A percentile compares a stretch with the other conserved stretches of the same genome.
phyloP scores from a whole-genome alignment of 495 filamentous ascomycete species.

The Aspergillus bertholletiae region DNA sequence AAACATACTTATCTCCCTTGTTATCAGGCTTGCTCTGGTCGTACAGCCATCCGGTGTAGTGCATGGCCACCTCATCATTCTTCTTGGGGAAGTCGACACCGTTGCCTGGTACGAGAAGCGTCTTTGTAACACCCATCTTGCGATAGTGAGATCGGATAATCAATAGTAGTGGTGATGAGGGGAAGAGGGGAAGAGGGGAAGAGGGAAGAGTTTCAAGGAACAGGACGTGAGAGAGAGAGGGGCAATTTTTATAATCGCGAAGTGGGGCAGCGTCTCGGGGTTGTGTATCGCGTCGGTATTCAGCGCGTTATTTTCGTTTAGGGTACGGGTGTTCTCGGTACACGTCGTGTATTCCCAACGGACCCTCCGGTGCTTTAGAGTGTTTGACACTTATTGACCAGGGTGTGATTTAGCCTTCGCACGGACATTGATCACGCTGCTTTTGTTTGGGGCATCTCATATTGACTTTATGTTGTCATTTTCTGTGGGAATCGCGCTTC shows the following conservation, averaged over 20 bases:
- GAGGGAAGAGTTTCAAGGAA: neutral
- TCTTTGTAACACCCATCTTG: constrained; percentile 56
- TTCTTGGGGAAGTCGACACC: constrained; percentile 50
- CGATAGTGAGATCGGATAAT: neutral
- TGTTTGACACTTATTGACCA: no score
- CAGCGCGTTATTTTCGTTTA: no score
- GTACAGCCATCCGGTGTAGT: constrained; percentile 81
- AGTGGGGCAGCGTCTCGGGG: neutral
- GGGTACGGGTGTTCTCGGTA: no score
- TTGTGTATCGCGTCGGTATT: no score
- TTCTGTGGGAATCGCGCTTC: no score
- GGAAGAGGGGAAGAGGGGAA: neutral
- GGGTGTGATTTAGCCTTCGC: no score
- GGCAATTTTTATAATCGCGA: neutral
- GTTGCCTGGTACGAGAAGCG: constrained; percentile 45
- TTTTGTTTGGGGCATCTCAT: no score
- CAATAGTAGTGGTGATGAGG: neutral
- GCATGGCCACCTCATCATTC: constrained; percentile 70
- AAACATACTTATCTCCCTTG: constrained; percentile 46
- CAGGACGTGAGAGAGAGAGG: neutral
- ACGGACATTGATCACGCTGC: no score
- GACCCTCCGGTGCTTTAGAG: no score
- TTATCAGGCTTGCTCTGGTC: constrained; percentile 48
- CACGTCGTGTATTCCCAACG: no score
- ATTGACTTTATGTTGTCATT: no score